Evolutionary conservation across 371 early-diverging fungal genomes (phyloP), one percentile per base, ranked within the genome.

Genomic region (Mucor velutinosus): DNA sequence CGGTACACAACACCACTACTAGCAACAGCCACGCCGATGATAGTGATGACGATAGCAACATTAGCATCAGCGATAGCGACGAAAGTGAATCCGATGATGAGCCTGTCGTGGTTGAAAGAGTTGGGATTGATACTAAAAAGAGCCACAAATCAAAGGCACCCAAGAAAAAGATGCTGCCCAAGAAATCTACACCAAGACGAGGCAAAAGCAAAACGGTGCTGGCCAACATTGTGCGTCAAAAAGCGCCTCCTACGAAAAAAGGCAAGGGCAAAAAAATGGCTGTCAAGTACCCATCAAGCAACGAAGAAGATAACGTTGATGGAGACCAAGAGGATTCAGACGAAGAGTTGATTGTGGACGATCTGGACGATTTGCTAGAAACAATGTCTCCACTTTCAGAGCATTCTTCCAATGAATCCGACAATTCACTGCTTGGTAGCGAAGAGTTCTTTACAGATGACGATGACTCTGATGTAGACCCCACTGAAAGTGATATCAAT

Each of bases 361-460:
- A 73, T 55, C 61, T 74, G 39, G 76, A 73, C 35, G 77, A 71
- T 51, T 64, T 77, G 35, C 47, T 77, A 25, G 75, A 71, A 60
- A 68, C 76, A 6, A 68, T 74, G 70, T 77, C 77, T 15, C 73
- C 76, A 6, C 67, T 76, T 29, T 76, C 76, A 5, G 64, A 66
- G 19, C 58, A 67, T 37, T 51, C 64, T 30, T 62, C 66, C 35
- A 41, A 58, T 7, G 53, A 58, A 66, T 65, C 58, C 2, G 57
- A 67, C 4, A 43, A 51, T 27, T 62, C 62, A 19, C 7, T 49
- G 33, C 33, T 41, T 1, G 61, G 27, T 21, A 63, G 65, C 2
- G 67, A 74, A 33, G 72, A 67, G 32, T 65, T 72, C 8, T 72
- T 72, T 15, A 68, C 72, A 14, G 65, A 67, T 43, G 68, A 74